Percentiles rank a stretch among this genome's conserved stretches.
These are phyloP conservation scores for Paratinospora sagittata DNA, from an alignment of 164 flowering plant species.

Conservation along the genomic window DNA sequence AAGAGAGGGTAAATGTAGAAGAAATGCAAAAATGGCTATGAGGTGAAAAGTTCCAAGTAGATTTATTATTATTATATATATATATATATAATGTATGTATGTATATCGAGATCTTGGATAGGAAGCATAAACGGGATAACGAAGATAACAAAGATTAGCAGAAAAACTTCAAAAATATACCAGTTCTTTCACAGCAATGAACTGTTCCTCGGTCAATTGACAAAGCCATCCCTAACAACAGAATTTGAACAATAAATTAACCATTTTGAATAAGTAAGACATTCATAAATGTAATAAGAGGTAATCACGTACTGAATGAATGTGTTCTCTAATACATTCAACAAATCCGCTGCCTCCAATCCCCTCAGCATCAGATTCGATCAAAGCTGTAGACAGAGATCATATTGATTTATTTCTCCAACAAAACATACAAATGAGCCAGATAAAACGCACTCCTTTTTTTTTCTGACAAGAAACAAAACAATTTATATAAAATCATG, in stretches of 20 bases:
- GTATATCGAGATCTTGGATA: not conserved
- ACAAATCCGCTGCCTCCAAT: constrained; percentile 99
- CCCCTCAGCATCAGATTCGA: constrained; percentile 99
- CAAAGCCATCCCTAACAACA: constrained; percentile 82
- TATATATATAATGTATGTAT: no score
- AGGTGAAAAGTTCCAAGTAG: no score
- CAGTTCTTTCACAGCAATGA: constrained; percentile 98
- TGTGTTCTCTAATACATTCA: constrained; percentile 97
- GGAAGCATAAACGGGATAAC: not conserved
- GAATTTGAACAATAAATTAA: constrained; percentile 12
- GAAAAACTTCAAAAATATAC: constrained; percentile 29
- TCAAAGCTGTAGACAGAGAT: constrained; percentile 59
- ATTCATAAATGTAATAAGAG: not conserved
- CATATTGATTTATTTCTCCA: not conserved
- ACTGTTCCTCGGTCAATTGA: constrained; percentile 91
- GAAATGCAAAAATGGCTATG: not conserved
- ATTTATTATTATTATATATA: no score
- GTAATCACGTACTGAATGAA: constrained; percentile 60
- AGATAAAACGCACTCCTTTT: constrained; percentile 6
- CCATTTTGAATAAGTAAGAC: not conserved
- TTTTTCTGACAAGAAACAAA: no score
- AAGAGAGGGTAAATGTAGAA: no score
- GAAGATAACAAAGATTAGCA: constrained; percentile 8
- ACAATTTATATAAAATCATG: no score
- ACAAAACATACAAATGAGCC: not conserved